Evolutionary conservation across 371 early-diverging fungal species (phyloP), one percentile per base, ranked within the genome.

Genomic region (Mucor saturninus): DNA sequence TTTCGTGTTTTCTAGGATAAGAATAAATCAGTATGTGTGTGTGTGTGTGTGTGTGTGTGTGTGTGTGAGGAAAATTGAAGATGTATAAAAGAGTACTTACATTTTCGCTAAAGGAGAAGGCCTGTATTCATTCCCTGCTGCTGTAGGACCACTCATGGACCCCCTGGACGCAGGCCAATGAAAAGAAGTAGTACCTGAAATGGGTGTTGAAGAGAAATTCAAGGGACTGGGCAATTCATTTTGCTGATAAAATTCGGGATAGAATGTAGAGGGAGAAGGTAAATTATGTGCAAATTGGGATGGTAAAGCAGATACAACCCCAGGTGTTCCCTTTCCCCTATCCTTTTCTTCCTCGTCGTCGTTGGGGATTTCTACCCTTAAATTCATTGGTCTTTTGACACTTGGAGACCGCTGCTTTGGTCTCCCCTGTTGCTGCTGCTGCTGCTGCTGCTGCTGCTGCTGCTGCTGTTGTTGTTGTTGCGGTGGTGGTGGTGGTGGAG

Each of bases 261-360:
- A 91, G 65, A 90, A 91, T 5, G 89, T 83, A 5, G 88, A 87
- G 2, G 92, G 92, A 7, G 91, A 90, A 8, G 90, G 91, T 32
- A 91, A 69, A 65, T 88, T 91, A 61, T 90, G 88, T 43, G 89
- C 89, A 61, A 90, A 91, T 64, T 91, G 86, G 2, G 86, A 86
- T 4, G 86, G 86, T 6, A 86, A 60, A 13, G 86, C 81, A 15
- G 60, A 64, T 21, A 21, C 21, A 21, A 21, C 21, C 21, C 21
- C 21, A 21, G 21, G 21, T 21, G 21, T 21, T 21, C 21, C 21
- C 21, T 21, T 21, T 21, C 21, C 21, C 21, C 21, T 21, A 21
- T 21, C 21, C 21, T 21, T 21, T 21, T 21, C 21, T 21, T 21
- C 21, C 21, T 21, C 21, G 21, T 21, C 21, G 21, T 63, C 58